Percentiles rank a stretch among this genome's conserved stretches.
Evolutionary conservation across 805 yeast genomes (phyloP).

Genomic region (Kodamaea sagamina): DNA sequence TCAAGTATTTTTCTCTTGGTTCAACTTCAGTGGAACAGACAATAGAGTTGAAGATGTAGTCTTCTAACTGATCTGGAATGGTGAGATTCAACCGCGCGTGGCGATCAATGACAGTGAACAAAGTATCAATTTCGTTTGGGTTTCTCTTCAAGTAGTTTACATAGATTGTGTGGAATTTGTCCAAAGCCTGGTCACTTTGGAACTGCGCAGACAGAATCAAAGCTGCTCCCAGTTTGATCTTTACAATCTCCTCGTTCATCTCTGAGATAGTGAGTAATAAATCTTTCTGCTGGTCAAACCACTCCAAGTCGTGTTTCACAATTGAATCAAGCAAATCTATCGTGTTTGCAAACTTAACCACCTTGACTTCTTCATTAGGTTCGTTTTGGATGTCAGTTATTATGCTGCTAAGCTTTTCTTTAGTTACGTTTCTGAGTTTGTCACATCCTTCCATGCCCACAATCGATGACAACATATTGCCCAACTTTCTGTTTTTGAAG

Average conservation of each 20-base stretch:
- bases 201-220: constrained; percentile 63
- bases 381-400: constrained; percentile 51
- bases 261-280: constrained; percentile 45
- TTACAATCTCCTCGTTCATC: constrained; percentile 45
- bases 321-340: constrained; percentile 65
- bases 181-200: constrained; percentile 69
- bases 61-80: constrained; percentile 50
- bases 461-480: constrained; percentile 67
- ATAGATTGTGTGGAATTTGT: constrained; percentile 52
- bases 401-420: constrained; percentile 52
- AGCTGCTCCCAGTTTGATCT: constrained; percentile 42
- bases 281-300: constrained; percentile 58
- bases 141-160: constrained; percentile 30
- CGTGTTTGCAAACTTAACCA: constrained; percentile 69
- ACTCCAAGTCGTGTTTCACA: constrained; percentile 49
- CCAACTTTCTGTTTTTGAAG: constrained; percentile 63
- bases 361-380: constrained; percentile 52
- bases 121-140: constrained; percentile 26
- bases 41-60: constrained; percentile 57
- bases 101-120: constrained; percentile 34
- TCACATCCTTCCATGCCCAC: constrained; percentile 55
- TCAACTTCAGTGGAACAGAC: constrained; percentile 51
- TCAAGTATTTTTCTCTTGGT: constrained; percentile 52
- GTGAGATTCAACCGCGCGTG: constrained; percentile 49
- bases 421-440: constrained; percentile 58